Percentiles rank a stretch among this genome's conserved stretches.
Conservation (phyloP, 192 early-diverging fungal species). For the Coemansia sp. region DNA sequence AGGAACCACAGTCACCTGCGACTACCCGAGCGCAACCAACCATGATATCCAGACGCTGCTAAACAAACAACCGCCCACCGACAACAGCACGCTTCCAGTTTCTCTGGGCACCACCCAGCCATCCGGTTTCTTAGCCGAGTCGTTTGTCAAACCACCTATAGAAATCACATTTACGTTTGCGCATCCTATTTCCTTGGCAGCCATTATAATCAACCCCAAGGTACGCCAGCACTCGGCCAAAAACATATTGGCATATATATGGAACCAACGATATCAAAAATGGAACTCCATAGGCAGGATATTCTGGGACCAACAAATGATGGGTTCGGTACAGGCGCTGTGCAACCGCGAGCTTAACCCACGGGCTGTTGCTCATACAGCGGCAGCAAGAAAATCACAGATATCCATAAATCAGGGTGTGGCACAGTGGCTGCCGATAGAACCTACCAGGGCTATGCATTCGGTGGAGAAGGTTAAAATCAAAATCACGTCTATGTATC, state of each 20-base stretch:
- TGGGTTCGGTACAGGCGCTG: not conserved
- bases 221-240: conserved; percentile 5
- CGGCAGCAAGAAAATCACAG: not conserved
- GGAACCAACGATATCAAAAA: not conserved
- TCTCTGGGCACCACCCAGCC: not conserved
- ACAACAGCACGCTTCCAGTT: not conserved
- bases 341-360: conserved; percentile 5
- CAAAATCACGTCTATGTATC: not conserved
- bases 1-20: not conserved
- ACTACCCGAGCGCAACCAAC: conserved; percentile 8
- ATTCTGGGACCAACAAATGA: not conserved
- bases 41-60: not conserved
- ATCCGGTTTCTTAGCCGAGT: conserved; percentile 8
- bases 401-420: not conserved
- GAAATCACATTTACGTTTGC: not conserved
- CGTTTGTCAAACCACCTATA: conserved; percentile 12
- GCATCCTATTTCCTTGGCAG: conserved; percentile 6
- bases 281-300: not conserved
- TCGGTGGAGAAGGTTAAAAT: conserved; percentile 2
- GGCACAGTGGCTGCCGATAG: conserved; percentile 1
- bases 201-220: conserved; percentile 3
- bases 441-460: not conserved
- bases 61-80: not conserved
- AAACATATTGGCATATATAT: not conserved
- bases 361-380: not conserved